Evolutionary conservation across 805 yeast species (phyloP).

Genomic region (Lachancea kluyveri): DNA sequence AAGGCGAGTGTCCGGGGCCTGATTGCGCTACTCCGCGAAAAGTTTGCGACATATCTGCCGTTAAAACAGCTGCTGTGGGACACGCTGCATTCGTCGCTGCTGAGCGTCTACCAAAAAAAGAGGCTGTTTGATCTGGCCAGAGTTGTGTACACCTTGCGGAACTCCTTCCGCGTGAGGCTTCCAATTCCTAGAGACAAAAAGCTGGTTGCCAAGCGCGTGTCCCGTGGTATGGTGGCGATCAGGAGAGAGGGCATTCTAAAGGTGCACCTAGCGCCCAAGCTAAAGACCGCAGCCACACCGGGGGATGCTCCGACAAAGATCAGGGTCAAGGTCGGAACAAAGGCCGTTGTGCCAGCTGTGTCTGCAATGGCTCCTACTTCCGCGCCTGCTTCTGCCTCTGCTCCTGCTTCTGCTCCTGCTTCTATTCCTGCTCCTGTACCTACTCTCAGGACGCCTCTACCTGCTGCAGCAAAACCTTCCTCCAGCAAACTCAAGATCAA

Average conservation of each 20-base stretch:
- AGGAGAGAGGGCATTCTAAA: slow-evolving; percentile 44
- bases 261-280: slow-evolving; percentile 22
- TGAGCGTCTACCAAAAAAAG: slow-evolving; percentile 55
- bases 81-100: slow-evolving; percentile 52
- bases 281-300: slow-evolving; percentile 12
- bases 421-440: too few relatives aligned
- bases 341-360: not conserved
- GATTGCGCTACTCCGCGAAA: slow-evolving; percentile 18
- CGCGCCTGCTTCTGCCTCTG: too few relatives aligned
- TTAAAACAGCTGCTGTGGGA: slow-evolving; percentile 62
- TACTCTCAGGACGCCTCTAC: not conserved
- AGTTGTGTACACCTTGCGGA: slow-evolving; percentile 56
- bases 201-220: slow-evolving; percentile 52
- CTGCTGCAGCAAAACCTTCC: slow-evolving; percentile 2
- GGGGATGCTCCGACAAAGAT: slow-evolving; percentile 1
- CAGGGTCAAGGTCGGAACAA: not conserved
- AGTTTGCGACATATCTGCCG: slow-evolving; percentile 41
- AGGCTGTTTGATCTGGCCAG: slow-evolving; percentile 57
- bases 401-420: too few relatives aligned
- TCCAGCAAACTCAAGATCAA: slow-evolving; percentile 15
- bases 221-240: slow-evolving; percentile 49
- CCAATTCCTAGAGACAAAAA: slow-evolving; percentile 64
- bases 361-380: slow-evolving; percentile 2
- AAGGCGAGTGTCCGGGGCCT: slow-evolving; percentile 25
- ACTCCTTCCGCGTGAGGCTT: slow-evolving; percentile 55